A percentile compares a stretch with the other conserved stretches of the same genome.
Conservation (phyloP, 768 basidiomycete species). For the Porpolomopsis calyptriformis region DNA sequence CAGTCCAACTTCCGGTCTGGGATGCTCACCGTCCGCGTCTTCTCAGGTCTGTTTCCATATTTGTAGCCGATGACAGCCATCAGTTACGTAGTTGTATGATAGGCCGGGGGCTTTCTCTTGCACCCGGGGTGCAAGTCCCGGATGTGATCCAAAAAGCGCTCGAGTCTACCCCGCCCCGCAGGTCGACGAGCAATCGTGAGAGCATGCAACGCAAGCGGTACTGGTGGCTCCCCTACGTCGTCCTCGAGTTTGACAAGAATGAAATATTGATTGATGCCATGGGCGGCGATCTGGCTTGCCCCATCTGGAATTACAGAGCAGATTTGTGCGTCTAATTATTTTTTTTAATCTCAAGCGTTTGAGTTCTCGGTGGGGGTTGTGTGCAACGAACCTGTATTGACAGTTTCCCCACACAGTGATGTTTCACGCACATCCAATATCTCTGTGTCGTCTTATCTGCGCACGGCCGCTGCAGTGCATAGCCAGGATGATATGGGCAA, state of each 20-base stretch:
- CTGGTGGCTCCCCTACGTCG: conserved; percentile 96
- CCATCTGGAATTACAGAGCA: conserved; percentile 93
- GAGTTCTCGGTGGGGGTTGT: background rate
- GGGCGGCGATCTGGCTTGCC: conserved; percentile 82
- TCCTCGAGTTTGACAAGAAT: conserved; percentile 96
- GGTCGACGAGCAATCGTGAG: conserved; percentile 69
- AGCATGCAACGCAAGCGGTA: conserved; percentile 87
- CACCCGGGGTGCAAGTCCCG: conserved; percentile 71
- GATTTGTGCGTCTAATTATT: conserved; percentile 62
- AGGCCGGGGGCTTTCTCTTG: conserved; percentile 76
- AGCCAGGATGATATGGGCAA: conserved; percentile 94
- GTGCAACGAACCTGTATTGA: too few species aligned
- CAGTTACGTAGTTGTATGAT: background rate
- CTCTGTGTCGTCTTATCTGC: conserved; percentile 82
- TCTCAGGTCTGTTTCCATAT: conserved; percentile 54
- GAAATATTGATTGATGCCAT: conserved; percentile 94
- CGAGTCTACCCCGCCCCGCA: conserved; percentile 43
- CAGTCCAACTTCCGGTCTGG: conserved; percentile 55
- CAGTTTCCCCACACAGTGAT: conserved; percentile 43
- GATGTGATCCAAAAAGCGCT: conserved; percentile 79
- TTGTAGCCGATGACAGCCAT: conserved; percentile 11
- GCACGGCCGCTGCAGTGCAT: conserved; percentile 62
- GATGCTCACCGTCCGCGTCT: conserved; percentile 91
- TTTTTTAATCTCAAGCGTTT: background rate
- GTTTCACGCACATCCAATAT: conserved; percentile 92